These are phyloP conservation scores for Phaeosphaeriaceae sp. DNA, from an alignment of 2,329 filamentous ascomycete species.

Conservation along the genomic window DNA sequence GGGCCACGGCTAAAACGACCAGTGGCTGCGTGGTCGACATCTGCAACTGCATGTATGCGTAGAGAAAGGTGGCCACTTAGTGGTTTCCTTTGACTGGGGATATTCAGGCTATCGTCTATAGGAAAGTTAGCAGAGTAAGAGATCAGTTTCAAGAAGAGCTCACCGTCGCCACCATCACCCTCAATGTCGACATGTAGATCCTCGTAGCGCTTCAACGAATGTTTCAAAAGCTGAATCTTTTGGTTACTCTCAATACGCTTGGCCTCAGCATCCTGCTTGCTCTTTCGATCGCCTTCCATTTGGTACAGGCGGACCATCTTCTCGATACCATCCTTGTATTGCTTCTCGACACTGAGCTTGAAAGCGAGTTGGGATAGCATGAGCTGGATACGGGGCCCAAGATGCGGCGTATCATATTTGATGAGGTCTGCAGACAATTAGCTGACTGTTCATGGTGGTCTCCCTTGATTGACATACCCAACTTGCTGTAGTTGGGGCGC, in stretches of 20 bases:
- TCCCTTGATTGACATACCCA: slow-evolving; percentile 66
- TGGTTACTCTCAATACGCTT: slow-evolving; percentile 94
- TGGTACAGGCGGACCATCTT: slow-evolving; percentile 99
- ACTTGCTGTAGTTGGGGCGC: slow-evolving; percentile 91
- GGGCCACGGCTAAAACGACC: slow-evolving; percentile 86
- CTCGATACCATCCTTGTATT: slow-evolving; percentile 98
- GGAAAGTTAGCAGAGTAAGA: slow-evolving; percentile 35
- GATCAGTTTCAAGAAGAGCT: slow-evolving; percentile 33
- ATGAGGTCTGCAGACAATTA: slow-evolving; percentile 75
- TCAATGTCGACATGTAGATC: slow-evolving; percentile 96
- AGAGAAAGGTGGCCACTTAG: slow-evolving; percentile 88
- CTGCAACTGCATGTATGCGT: slow-evolving; percentile 84
- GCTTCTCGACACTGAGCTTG: slow-evolving; percentile 97
- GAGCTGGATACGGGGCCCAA: slow-evolving; percentile 96
- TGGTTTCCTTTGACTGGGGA: slow-evolving; percentile 94
- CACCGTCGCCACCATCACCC: slow-evolving; percentile 79
- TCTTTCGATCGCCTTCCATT: slow-evolving; percentile 97
- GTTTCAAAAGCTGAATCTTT: slow-evolving; percentile 94
- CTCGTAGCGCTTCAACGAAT: slow-evolving; percentile 95
- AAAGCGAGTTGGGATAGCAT: slow-evolving; percentile 99
- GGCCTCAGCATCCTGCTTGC: slow-evolving; percentile 88
- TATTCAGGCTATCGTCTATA: slow-evolving; percentile 92
- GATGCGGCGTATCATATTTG: slow-evolving; percentile 95
- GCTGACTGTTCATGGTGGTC: slow-evolving; percentile 11
- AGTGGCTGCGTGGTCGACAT: slow-evolving; percentile 88